Conservation (phyloP, 805 yeast genomes). For the Saturnispora sekii region DNA sequence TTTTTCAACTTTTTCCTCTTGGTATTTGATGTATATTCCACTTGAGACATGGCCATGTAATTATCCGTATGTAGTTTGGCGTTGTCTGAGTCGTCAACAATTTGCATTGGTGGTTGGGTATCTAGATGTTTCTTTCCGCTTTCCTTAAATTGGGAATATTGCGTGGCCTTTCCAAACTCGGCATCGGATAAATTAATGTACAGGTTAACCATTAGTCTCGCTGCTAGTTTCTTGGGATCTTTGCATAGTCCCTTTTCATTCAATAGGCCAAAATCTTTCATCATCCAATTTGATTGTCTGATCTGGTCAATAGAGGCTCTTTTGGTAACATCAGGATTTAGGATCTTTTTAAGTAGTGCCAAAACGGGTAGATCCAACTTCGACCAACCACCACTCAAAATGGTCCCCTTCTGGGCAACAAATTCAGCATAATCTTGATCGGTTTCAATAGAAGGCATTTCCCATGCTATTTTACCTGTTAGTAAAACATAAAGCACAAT, state of each 20-base stretch:
- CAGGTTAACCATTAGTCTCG: constrained; percentile 40
- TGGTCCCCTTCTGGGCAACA: constrained; percentile 36
- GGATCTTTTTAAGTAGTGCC: constrained; percentile 42
- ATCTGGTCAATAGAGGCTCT: constrained; percentile 36
- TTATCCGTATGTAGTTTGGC: constrained; percentile 18
- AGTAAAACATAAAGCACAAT: constrained; percentile 51
- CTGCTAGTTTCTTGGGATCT: constrained; percentile 42
- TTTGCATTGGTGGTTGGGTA: constrained; percentile 38
- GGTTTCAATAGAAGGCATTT: constrained; percentile 37
- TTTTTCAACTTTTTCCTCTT: constrained; percentile 25
- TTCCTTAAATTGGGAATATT: constrained; percentile 16
- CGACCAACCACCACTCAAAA: constrained; percentile 44
- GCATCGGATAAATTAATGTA: constrained; percentile 46
- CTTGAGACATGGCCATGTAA: constrained; percentile 32
- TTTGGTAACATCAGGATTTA: constrained; percentile 38
- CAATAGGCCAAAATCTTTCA: constrained; percentile 33
- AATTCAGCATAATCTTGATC: constrained; percentile 35
- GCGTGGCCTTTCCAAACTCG: constrained; percentile 28
- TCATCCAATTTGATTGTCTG: constrained; percentile 47
- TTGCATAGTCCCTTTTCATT: constrained; percentile 40
- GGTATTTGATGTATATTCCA: constrained; percentile 30
- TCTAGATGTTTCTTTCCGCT: constrained; percentile 18
- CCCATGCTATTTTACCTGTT: constrained; percentile 68
- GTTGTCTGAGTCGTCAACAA: constrained; percentile 30
- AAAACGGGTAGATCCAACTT: constrained; percentile 38